Percentiles rank a stretch among this genome's conserved stretches.
Conservation (phyloP, 257 asterid genomes). For the Prunella vulgaris region DNA sequence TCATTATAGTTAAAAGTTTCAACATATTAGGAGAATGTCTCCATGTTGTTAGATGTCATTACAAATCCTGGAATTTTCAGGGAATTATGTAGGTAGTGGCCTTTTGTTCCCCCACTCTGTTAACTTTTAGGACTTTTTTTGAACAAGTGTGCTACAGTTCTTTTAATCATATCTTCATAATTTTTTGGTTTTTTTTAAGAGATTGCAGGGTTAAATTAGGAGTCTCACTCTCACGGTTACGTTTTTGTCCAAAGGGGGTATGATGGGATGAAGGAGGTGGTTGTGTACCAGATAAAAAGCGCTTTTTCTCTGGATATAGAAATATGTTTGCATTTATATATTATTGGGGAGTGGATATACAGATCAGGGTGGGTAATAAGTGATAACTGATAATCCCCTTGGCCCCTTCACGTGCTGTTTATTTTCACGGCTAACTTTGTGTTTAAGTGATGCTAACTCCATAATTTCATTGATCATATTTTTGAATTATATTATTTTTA, state of each 20-base stretch:
- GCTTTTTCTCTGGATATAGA: slow-evolving; percentile 3
- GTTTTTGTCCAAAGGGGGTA: not conserved
- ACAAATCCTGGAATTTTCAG: not conserved
- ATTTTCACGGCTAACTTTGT: not conserved
- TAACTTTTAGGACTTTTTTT: not conserved
- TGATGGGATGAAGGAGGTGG: not conserved
- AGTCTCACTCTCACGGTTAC: not conserved
- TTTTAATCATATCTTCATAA: not conserved
- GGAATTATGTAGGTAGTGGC: not conserved
- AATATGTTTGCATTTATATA: not conserved
- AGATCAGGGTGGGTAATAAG: not conserved
- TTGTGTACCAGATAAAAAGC: not conserved
- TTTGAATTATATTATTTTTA: not conserved
- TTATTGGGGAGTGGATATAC: not conserved
- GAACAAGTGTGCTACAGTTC: not conserved
- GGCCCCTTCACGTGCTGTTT: not conserved
- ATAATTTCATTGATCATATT: not conserved
- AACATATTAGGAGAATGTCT: not conserved
- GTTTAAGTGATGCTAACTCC: not conserved
- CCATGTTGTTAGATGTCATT: not conserved
- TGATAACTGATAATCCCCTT: not conserved
- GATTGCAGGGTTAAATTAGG: not conserved
- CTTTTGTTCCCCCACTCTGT: not conserved
- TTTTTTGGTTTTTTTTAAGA: not conserved
- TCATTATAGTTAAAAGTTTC: not conserved